Evolutionary conservation across 306 rosid species (phyloP), one percentile per base, ranked within the genome.

Genomic region (Alnus rubra): DNA sequence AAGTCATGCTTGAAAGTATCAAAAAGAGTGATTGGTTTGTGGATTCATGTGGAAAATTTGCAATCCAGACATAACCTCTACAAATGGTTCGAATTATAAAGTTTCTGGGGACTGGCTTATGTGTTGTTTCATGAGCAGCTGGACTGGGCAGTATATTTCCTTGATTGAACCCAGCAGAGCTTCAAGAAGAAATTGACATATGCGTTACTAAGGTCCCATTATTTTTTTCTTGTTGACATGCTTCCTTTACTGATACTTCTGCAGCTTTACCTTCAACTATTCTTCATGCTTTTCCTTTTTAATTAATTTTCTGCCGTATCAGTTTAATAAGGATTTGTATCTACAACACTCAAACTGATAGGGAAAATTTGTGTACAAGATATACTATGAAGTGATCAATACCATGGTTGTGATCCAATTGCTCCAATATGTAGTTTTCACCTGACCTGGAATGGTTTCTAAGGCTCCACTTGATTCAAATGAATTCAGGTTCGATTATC

Each of bases 401-500:
- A 6, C 37, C 37, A 11, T 60, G 23, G 35, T 23, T 59, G 0
- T 28, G 67, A 28, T 59, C 67, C 35, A 59, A 59, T 28, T 28
- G 31, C 37, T 59, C 15, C 67, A 28, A 23, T 28, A 28, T 35
- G 12, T 10, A 10, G 15, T 10, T 60, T 60, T 60, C 67, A 10
- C 33, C 39, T 11, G 12, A 10, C 28, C 28, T 23, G 28, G 28
- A 0, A 23, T 23, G 28, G 28, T 23, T 23, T 23, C 28, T 23
- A 23, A 23, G 28, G 28, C 28, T 23, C 69, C 30, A 62, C 2
- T 31, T 8, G 4, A 31, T 31, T 31, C 42, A 31, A 62, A 62
- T 62, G 69, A 4, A 33, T 62, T 12, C 69, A 62, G 12, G 76
- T 64, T 64, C 33, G 71, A 83, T 54, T 14, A 23, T 37, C 35